Base-by-base conservation (phyloP, 2,329 filamentous ascomycete genomes). In the Penicillium sp. region DNA sequence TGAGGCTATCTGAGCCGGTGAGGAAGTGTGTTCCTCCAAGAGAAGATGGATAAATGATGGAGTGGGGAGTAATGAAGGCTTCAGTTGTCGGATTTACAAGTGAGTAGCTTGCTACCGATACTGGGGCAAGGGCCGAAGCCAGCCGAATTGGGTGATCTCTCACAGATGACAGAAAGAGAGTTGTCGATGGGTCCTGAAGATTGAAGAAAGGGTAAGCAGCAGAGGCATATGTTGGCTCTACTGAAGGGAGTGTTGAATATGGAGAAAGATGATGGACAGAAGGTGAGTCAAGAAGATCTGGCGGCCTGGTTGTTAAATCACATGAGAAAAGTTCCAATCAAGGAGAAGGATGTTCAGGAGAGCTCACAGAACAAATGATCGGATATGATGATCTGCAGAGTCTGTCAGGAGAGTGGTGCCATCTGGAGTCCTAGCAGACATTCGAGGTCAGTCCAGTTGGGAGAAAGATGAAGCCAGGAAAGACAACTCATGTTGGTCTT, bases 361-460 rank as follows among this genome's bases (percentile, higher is more conserved):
- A 31, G 68, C 74, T 68, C 72, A 84, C 73, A 87, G 66, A 7
- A 85, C 76, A 65, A 82, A 85, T 1, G 80, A 81, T 63, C 81
- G 76, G n/a, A 84, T 74, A 55, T 74, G 68, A 51, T 82, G 75
- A 60, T 83, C 78, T 21, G 76, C 79, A 56, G 78, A 82, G 42
- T 80, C 79, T 2, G 84, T 82, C 56, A 88, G 67, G 24, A 87
- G 67, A 22, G 78, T 81, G 1, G 82, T 85, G 7, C 85, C 85
- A 67, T 87, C 85, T 16, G 82, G 74, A 8, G 80, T 76, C 79
- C 80, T 79, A 54, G 35, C 19, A 13, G 39, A 13, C 5, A 22
- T 14, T 22, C 3, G 19, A 22, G n/a, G 19, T 42, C 39, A 42
- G 39, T 22, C 10, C n/a, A 19, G n/a, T 19, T n/a, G n/a, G 10